Conservation (phyloP, 1,284 basidiomycete genomes). For the Athelia psychrophila region DNA sequence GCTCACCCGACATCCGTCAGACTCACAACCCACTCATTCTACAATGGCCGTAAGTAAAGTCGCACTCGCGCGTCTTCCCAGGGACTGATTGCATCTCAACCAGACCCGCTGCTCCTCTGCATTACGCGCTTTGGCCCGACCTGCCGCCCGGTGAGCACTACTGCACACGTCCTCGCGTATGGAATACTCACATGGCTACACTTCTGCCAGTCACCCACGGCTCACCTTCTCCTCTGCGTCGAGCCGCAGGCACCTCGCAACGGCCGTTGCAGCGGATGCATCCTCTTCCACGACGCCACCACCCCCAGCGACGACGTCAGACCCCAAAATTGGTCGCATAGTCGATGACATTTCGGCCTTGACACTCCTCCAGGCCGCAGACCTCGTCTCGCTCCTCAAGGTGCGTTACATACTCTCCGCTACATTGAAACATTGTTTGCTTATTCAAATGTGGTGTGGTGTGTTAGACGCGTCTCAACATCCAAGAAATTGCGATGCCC, state of each 20-base stretch:
- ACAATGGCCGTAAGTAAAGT: constrained; percentile 35
- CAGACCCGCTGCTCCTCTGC: constrained; percentile 48
- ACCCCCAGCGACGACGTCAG: constrained; percentile 29
- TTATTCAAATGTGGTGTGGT: constrained; percentile 3
- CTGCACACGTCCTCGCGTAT: constrained; percentile 16
- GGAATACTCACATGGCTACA: constrained; percentile 4
- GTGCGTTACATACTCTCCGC: constrained; percentile 37
- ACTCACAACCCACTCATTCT: constrained; percentile 11
- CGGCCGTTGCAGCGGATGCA: constrained; percentile 43
- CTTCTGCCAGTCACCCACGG: constrained; percentile 29
- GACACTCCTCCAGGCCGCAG: constrained; percentile 95
- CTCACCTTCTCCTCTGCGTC: constrained; percentile 20
- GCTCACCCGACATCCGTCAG: constrained; percentile 19
- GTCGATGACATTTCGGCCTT: constrained; percentile 93
- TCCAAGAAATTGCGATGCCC: constrained; percentile 97
- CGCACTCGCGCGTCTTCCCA: too few species aligned
- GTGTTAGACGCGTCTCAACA: constrained; percentile 85
- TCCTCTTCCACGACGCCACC: constrained; percentile 42
- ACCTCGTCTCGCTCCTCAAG: constrained; percentile 91
- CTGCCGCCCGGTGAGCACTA: constrained; percentile 25
- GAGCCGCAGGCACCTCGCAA: constrained; percentile 40
- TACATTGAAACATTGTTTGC: not conserved
- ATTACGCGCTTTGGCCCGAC: constrained; percentile 43
- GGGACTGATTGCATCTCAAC: not conserved
- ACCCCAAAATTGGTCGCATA: constrained; percentile 78